Evolutionary conservation across 768 basidiomycete genomes (phyloP), one percentile per base, ranked within the genome.

Genomic region (Lactarius hatsudake): DNA sequence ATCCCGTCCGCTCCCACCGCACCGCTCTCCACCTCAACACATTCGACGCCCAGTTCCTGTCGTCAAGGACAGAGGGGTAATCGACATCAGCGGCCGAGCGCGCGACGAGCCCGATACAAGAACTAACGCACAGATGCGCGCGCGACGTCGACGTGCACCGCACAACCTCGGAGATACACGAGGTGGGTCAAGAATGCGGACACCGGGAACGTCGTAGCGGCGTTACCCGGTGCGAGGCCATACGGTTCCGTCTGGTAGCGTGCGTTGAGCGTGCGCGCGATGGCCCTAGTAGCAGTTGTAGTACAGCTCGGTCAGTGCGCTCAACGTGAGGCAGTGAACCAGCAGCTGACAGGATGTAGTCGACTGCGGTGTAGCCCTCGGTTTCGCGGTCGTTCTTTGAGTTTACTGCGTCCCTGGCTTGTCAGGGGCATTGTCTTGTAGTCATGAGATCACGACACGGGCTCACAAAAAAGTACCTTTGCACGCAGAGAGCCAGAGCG

Each of bases 301-400:
- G n/a, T 61, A 12, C 36, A 23, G 45, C 36, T 23, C 53, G 62
- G 57, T 62, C 66, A 65, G 71, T 59, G 65, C 63, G 34, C 67
- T 63, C 51, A 53, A 53, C 34, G 53, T 58, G 69, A 53, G 34
- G 70, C 62, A 48, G 26, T 38, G 62, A 48, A 55, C 53, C 62
- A n/a, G 9, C 61, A 6, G 32, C 72, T 81, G 71, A 93, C 91
- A 78, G 81, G 72, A 98, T 85, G 74, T 96, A 96, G 78, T 96
- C 91, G 3, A 84, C 81, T 0, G 93, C 95, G 6, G 83, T 86
- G 75, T 96, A 96, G 8, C 87, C 90, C 32, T 87, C 84, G 0
- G 95, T 97, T 77, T 98, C 96, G 63, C 95, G 82, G 73, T 98
- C 96, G 72, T 96, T 97, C 70, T 82, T 83, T 15, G 85, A 81